phyloP scores from a whole-genome alignment of 371 early-diverging fungal genomes.

The Lichtheimia corymbifera region DNA sequence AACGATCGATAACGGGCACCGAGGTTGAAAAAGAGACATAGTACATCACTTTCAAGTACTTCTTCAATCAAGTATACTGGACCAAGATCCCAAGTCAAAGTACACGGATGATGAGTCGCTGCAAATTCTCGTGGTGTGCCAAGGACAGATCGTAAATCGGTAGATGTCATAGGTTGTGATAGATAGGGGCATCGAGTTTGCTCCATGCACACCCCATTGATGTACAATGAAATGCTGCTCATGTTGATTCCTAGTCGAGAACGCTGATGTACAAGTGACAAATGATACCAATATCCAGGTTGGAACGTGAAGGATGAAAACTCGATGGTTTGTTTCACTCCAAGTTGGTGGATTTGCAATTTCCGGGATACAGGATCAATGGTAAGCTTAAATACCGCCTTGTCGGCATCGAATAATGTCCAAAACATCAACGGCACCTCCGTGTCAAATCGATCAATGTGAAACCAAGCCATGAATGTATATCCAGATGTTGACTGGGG shows the following conservation, averaged over 20 bases:
- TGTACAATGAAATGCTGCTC: constrained; percentile 59
- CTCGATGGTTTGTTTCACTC: constrained; percentile 45
- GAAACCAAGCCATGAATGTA: constrained; percentile 67
- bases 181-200: constrained; percentile 63
- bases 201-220: constrained; percentile 67
- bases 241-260: constrained; percentile 56
- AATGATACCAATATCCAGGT: constrained; percentile 71
- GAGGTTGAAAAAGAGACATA: constrained; percentile 63
- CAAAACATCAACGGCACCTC: constrained; percentile 48
- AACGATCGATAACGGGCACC: constrained; percentile 67
- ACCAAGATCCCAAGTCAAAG: constrained; percentile 69
- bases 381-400: constrained; percentile 34
- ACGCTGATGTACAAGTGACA: constrained; percentile 68
- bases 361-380: constrained; percentile 54
- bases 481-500: constrained; percentile 63
- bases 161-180: constrained; percentile 35
- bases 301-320: constrained; percentile 60
- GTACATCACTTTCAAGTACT: constrained; percentile 56
- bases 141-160: constrained; percentile 39
- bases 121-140: constrained; percentile 40
- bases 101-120: constrained; percentile 10
- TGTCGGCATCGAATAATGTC: constrained; percentile 53
- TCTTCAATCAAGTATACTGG: constrained; percentile 68
- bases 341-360: constrained; percentile 50
- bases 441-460: constrained; percentile 63